Evolutionary conservation across 139 green algal species (phyloP).

Genomic region (Chlorokybus atmophyticus): DNA sequence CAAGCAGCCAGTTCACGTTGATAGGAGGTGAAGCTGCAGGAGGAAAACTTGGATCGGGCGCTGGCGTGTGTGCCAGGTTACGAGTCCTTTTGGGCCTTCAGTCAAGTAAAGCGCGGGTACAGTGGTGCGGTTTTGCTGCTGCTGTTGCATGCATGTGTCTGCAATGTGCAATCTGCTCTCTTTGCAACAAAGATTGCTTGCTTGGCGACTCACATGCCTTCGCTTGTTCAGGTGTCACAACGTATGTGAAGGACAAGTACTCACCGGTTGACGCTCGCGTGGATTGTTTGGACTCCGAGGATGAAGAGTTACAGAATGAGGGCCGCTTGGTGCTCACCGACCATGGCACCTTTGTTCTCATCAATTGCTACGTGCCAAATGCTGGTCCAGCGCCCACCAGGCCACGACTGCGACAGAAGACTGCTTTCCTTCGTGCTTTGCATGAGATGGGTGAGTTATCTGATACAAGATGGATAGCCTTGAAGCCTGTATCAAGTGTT

Average conservation of each 20-base stretch:
- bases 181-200: too few relatives aligned
- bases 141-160: too few relatives aligned
- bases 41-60: slow-evolving; percentile 20
- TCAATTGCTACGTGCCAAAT: slow-evolving; percentile 36
- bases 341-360: slow-evolving; percentile 28
- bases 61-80: slow-evolving; percentile 20
- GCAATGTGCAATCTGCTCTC: too few relatives aligned
- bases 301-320: slow-evolving; percentile 21
- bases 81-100: slow-evolving; percentile 29
- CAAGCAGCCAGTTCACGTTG: neutral
- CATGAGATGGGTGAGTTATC: slow-evolving; percentile 17
- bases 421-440: slow-evolving; percentile 26
- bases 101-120: slow-evolving; percentile 21
- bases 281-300: slow-evolving; percentile 4
- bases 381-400: neutral
- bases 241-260: slow-evolving; percentile 19
- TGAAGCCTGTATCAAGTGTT: slow-evolving; percentile 1
- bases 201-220: too few relatives aligned
- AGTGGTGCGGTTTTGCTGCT: too few relatives aligned
- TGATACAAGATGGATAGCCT: slow-evolving; percentile 1
- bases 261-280: slow-evolving; percentile 13
- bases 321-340: slow-evolving; percentile 29
- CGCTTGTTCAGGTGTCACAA: slow-evolving; percentile 18
- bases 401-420: slow-evolving; percentile 18
- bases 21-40: slow-evolving; percentile 25